Percentiles rank a stretch among this genome's conserved stretches.
Evolutionary conservation across 495 filamentous ascomycete species (phyloP).

Genomic region (Aspergillus kassunensis): DNA sequence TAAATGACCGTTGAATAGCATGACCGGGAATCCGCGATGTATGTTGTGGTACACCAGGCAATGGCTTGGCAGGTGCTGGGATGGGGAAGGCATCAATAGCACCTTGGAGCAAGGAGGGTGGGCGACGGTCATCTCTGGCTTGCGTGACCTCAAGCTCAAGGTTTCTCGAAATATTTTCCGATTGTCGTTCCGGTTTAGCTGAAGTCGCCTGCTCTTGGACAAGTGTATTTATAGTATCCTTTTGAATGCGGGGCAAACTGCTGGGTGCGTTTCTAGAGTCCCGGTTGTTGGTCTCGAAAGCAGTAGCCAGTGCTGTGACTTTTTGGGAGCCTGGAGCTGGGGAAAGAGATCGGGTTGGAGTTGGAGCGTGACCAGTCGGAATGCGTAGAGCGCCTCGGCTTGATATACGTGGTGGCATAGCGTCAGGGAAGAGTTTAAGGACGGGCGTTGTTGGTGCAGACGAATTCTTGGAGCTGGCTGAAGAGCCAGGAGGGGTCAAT

Average conservation of each 20-base stretch:
- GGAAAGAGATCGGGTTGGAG: constrained; percentile 9
- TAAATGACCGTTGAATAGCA: neutral
- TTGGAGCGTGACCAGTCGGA: constrained; percentile 15
- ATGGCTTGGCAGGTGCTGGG: constrained; percentile 34
- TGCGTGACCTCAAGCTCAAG: constrained; percentile 10
- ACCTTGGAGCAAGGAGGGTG: constrained; percentile 26
- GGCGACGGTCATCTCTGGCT: constrained; percentile 17
- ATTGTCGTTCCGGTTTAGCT: neutral
- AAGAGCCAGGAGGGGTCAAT: neutral
- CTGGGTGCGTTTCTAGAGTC: neutral
- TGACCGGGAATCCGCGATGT: neutral
- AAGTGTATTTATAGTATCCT: neutral
- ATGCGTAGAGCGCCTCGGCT: constrained; percentile 29
- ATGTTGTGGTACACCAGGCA: constrained; percentile 31
- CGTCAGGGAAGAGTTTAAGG: constrained; percentile 39
- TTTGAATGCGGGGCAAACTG: neutral
- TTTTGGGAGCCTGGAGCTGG: constrained; percentile 3
- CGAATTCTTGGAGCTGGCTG: constrained; percentile 10
- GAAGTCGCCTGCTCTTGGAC: neutral
- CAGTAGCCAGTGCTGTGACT: constrained; percentile 4
- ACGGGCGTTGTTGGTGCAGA: constrained; percentile 18
- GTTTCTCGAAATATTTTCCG: neutral
- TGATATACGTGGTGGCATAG: constrained; percentile 31
- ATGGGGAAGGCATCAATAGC: constrained; percentile 38
- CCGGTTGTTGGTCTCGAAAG: neutral